Percentiles rank a stretch among this genome's conserved stretches.
Conservation (phyloP, 176 grass and related monocot species). For the Triticum timopheevii region DNA sequence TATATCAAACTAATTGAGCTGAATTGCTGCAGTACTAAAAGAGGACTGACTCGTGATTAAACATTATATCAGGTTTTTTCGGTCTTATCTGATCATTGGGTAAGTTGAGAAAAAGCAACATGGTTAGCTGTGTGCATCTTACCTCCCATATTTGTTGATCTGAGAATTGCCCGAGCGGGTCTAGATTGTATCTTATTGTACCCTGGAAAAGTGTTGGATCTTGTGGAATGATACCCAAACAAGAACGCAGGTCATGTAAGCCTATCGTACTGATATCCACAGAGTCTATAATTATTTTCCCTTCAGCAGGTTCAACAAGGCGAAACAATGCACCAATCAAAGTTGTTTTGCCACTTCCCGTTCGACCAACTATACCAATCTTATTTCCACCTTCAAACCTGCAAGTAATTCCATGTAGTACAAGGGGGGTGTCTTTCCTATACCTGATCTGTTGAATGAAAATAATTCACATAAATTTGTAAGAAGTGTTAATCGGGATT, state of each 20-base stretch:
- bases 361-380: slow-evolving; percentile 91
- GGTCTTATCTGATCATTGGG: too few relatives aligned
- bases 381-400: slow-evolving; percentile 78
- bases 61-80: too few relatives aligned
- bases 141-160: slow-evolving; percentile 95
- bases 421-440: slow-evolving; percentile 63
- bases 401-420: slow-evolving; percentile 79
- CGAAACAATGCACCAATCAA: slow-evolving; percentile 87
- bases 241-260: slow-evolving; percentile 86
- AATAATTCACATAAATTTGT: slow-evolving; percentile 6
- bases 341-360: slow-evolving; percentile 94
- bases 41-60: too few relatives aligned
- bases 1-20: too few relatives aligned
- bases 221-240: slow-evolving; percentile 97
- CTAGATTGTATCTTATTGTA: slow-evolving; percentile 86
- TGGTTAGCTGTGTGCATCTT: not conserved
- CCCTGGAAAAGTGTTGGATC: slow-evolving; percentile 93
- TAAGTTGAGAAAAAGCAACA: too few relatives aligned
- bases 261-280: slow-evolving; percentile 70
- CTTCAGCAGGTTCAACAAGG: slow-evolving; percentile 80
- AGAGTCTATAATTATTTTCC: slow-evolving; percentile 74
- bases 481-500: not conserved
- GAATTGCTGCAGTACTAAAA: too few relatives aligned
- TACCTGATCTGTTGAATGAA: slow-evolving; percentile 74
- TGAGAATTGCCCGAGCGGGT: slow-evolving; percentile 64